These are phyloP conservation scores for Fraxinus sp. DNA, from an alignment of 305 asterid species.

Conservation along the genomic window DNA sequence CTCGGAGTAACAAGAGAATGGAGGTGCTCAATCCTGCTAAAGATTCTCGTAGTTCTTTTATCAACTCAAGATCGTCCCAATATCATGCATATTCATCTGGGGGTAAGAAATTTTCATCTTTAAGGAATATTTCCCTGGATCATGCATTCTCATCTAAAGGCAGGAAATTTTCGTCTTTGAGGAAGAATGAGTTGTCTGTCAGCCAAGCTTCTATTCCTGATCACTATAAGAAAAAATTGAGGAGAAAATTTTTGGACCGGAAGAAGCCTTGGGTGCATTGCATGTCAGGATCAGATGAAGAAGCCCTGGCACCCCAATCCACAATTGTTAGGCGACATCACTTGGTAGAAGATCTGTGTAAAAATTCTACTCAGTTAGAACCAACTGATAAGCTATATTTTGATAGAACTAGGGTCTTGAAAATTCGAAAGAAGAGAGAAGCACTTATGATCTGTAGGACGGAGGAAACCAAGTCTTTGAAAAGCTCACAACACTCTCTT, in stretches of 20 bases:
- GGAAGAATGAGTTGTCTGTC: conserved; percentile 41
- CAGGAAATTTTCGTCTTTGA: conserved; percentile 50
- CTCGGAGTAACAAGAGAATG: conserved; percentile 30
- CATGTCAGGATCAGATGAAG: conserved; percentile 43
- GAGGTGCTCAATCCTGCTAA: conserved; percentile 20
- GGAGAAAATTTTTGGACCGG: conserved; percentile 32
- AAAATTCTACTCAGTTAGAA: conserved; percentile 25
- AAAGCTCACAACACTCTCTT: conserved; percentile 31
- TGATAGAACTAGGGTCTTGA: conserved; percentile 37
- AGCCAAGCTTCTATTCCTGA: conserved; percentile 38
- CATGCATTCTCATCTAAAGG: conserved; percentile 38
- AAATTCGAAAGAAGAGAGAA: conserved; percentile 35
- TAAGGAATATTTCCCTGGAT: conserved; percentile 32
- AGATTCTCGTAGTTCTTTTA: conserved; percentile 29
- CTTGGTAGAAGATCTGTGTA: conserved; percentile 27
- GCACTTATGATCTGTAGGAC: conserved; percentile 24
- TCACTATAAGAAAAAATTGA: conserved; percentile 32
- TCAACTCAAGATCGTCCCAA: conserved; percentile 32
- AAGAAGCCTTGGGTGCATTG: conserved; percentile 38
- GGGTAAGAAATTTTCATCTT: conserved; percentile 37
- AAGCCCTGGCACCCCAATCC: conserved; percentile 30
- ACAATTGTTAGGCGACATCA: conserved; percentile 28
- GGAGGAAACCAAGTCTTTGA: conserved; percentile 33
- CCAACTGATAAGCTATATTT: conserved; percentile 29
- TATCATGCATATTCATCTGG: conserved; percentile 30